Base-by-base conservation (phyloP, 495 filamentous ascomycete genomes). In the Trichoderma erinaceum region DNA sequence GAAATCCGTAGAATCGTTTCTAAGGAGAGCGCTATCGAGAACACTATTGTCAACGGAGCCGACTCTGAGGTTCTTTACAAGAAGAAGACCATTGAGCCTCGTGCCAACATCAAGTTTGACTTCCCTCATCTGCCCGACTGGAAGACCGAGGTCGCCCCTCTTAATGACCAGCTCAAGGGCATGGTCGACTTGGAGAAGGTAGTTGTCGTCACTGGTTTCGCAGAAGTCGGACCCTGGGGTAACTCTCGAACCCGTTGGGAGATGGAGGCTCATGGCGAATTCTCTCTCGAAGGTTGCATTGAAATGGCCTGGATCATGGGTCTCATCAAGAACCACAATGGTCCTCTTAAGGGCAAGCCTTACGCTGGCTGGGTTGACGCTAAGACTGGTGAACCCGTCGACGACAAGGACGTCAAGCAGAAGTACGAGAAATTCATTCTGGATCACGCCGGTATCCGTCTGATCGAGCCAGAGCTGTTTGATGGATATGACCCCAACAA, bases 241-340 rank as follows among this genome's bases (percentile, higher is more conserved):
- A 99, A 97, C 80, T 92, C 96, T 1, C 88, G 96, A 68, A 99
- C 95, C 44, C 87, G 95, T 43, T 99, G 95, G 95, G 93, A 99
- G 80, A 99, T 98, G 93, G 95, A 99, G 79, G 92, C 96, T 13
- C 86, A 93, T 71, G 95, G 95, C 72, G 84, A 96, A 74, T 99
- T 99, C 82, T 98, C 96, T 21, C 87, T 98, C 21, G 95, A 98
- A 78, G 95, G 95, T 21, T 98, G 95, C 74, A 89, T 99, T 68
- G 95, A 99, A 79, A 98, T 99, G 95, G 92, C 95, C 41, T 99
- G 95, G 95, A 91, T 99, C 75, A 99, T 98, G 95, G 96, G 96
- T 68, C 88, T 98, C 68, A 98, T 99, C 79, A 96, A 91, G 81
- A 96, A 99, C 76, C 92, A 97, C 81, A 97, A 98, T 71, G 96